A percentile compares a stretch with the other conserved stretches of the same genome.
Evolutionary conservation across 2,329 filamentous ascomycete genomes (phyloP).

Genomic region (Venturia pyrina): DNA sequence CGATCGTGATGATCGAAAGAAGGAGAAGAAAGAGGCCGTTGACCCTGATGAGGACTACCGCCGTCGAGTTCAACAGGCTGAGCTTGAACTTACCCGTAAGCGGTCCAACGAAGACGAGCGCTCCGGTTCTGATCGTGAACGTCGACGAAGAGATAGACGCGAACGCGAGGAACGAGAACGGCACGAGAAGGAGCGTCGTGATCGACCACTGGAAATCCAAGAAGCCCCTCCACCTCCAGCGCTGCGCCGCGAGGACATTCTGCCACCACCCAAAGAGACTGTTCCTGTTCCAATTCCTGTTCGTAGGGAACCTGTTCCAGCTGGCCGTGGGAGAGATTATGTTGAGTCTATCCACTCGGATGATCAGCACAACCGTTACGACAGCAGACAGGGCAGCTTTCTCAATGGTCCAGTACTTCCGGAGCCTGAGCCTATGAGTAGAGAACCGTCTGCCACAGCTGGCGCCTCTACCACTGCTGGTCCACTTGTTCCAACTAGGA

Average conservation of each 20-base stretch:
- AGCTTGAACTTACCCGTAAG: constrained; percentile 25
- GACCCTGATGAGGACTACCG: constrained; percentile 43
- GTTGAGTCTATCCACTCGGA: background rate
- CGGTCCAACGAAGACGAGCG: constrained; percentile 17
- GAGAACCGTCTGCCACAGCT: background rate
- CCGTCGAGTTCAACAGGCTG: constrained; percentile 31
- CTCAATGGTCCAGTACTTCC: background rate
- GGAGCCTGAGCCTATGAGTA: background rate
- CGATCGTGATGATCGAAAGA: constrained; percentile 21
- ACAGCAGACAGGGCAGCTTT: background rate
- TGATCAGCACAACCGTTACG: constrained; percentile 2
- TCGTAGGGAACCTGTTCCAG: background rate
- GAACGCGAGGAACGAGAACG: constrained; percentile 23
- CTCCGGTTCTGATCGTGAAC: constrained; percentile 20
- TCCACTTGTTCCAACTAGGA: background rate
- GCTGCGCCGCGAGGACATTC: constrained; percentile 5
- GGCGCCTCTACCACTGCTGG: background rate
- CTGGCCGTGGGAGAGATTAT: background rate
- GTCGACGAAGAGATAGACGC: constrained; percentile 24
- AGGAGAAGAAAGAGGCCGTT: constrained; percentile 22
- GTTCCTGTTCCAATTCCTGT: background rate
- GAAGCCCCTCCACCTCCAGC: constrained; percentile 16
- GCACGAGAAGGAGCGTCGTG: constrained; percentile 10
- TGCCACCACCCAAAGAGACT: background rate
- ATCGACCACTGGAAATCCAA: constrained; percentile 12